Base-by-base conservation (phyloP, 2,329 filamentous ascomycete species). In the Teratosphaeria destructans region DNA sequence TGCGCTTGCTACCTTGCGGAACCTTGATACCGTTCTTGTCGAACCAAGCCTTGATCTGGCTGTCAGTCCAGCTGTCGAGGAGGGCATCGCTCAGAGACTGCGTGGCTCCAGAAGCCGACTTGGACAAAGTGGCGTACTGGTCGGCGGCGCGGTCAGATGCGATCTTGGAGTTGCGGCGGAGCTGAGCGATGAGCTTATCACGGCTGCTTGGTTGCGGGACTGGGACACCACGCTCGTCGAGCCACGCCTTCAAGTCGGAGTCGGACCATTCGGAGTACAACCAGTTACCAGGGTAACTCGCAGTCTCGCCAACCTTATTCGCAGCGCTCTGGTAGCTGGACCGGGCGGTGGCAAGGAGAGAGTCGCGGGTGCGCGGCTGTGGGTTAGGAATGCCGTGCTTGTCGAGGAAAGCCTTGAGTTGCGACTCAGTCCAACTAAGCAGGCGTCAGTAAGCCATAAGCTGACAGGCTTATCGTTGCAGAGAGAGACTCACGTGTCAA, bases 221-320 rank as follows among this genome's bases (percentile, higher is more conserved):
- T 12, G 90, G 87, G 74, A 93, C 85, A 57, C 94, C 94, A 66
- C 90, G 85, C 66, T 87, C 86, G 69, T 97, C 94, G 54, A 96
- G 86, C 88, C 89, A 99, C 65, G 89, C 83, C 80, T 97, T 97
- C 63, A 96, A 78, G 56, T 96, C 93, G 65, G 92, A 96, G 65
- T 96, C 89, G 57, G 89, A 87, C 94, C 94, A 99, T 7, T 87
- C 81, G 62, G 86, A 82, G 72, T 96, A 99, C 52, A 97, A 79
- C 94, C 94, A 97, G 77, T 96, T 85, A 47, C 94, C 94, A 37
- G 94, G 94, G 71, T 97, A 97, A n/a, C 85, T 77, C 57, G 84
- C 78, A 14, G 90, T 87, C 76, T 96, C 87, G 62, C 89, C 89
- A 59, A 80, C 73, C 74, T 85, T 87, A 75, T 90, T 85, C 16